These are phyloP conservation scores for Coprinellus micaceus DNA, from an alignment of 768 basidiomycete genomes.

Conservation along the genomic window DNA sequence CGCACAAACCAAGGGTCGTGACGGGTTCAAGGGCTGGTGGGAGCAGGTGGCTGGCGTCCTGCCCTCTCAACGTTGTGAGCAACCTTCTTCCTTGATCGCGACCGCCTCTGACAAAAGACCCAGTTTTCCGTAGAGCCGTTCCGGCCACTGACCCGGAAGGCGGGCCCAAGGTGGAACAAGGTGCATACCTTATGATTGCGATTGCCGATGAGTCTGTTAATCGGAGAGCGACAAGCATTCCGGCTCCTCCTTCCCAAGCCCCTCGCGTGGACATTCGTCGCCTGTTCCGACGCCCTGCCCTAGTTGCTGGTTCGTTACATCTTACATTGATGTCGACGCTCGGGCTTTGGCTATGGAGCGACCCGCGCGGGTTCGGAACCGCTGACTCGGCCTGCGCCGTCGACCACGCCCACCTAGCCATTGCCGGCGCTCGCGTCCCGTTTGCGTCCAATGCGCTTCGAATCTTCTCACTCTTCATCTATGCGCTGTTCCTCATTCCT, in stretches of 20 bases:
- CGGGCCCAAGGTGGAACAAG: too few relatives aligned
- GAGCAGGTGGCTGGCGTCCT: not conserved
- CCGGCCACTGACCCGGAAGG: too few relatives aligned
- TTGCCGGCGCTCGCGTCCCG: not conserved
- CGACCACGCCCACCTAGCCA: not conserved
- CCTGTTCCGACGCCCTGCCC: not conserved
- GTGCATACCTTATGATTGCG: too few relatives aligned
- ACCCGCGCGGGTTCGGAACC: not conserved
- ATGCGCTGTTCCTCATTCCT: constrained; percentile 2
- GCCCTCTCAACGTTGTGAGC: too few relatives aligned
- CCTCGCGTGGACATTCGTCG: too few relatives aligned
- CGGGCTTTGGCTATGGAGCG: constrained; percentile 13
- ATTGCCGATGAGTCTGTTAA: too few relatives aligned
- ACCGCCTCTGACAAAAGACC: too few relatives aligned
- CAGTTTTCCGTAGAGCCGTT: too few relatives aligned
- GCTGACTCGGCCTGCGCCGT: not conserved
- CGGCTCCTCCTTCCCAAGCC: too few relatives aligned
- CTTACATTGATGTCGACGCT: constrained; percentile 7
- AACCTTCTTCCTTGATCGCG: too few relatives aligned
- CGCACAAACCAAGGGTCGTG: not conserved
- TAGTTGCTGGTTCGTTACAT: constrained; percentile 4
- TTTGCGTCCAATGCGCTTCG: not conserved
- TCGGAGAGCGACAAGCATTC: not conserved
- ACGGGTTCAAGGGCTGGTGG: not conserved
- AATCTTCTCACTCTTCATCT: not conserved